Percentiles rank a stretch among this genome's conserved stretches.
phyloP scores from a whole-genome alignment of 129 eudicot species.

The Helianthus tuberosus region DNA sequence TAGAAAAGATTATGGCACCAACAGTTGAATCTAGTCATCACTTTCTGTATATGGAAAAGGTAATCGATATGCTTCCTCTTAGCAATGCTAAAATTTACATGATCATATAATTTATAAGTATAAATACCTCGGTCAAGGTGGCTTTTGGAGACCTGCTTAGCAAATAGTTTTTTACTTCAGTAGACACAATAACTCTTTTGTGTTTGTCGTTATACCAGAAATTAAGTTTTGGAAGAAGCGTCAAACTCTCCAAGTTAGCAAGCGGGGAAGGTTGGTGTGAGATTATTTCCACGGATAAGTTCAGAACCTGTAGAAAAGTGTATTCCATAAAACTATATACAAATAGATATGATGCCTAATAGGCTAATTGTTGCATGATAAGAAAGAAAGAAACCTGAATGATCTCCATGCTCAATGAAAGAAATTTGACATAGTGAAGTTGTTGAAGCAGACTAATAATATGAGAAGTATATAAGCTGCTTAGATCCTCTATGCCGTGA shows the following conservation, averaged over 20 bases:
- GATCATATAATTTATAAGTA: background rate
- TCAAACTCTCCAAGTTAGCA: background rate
- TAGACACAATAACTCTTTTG: background rate
- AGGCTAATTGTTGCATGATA: background rate
- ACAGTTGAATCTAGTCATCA: no score
- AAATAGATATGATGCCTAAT: background rate
- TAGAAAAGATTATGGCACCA: no score
- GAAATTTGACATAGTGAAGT: background rate
- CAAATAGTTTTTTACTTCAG: background rate
- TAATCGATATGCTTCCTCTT: background rate
- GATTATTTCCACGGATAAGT: background rate
- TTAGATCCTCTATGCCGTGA: background rate
- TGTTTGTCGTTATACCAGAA: no score
- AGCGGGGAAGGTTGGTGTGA: constrained; percentile 1
- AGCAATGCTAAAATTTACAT: background rate
- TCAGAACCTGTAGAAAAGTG: background rate
- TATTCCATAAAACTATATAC: background rate
- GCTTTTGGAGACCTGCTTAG: background rate
- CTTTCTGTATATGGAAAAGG: background rate
- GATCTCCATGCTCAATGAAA: background rate
- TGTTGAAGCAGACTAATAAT: background rate
- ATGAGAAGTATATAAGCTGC: background rate
- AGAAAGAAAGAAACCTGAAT: background rate
- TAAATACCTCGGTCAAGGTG: background rate
- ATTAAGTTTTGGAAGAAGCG: background rate